Base-by-base conservation (phyloP, 129 eudicot genomes). In the Solidago caesia region DNA sequence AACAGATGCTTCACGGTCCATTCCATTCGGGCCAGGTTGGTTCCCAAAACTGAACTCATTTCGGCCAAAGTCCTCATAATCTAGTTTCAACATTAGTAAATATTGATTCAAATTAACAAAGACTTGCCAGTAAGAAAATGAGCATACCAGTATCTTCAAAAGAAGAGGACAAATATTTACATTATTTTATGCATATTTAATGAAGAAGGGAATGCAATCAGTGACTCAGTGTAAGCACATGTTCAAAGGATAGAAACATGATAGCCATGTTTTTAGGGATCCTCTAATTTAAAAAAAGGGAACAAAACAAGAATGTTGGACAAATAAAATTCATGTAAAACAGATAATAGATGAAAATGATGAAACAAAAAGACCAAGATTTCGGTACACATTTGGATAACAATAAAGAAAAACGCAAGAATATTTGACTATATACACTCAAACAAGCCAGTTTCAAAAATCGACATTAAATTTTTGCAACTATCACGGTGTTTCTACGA, bases 1-100 rank as follows among this genome's bases (percentile, higher is more conserved):
- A 61, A 86, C 86, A 0, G 96, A 87, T 10, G 87, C 96, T 61
- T 82, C 93, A 2, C 82, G 84, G 53, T 86, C 91, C 46, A 74
- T 78, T 8, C 89, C 96, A 63, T 87, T 87, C 0, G 83, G 82
- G 56, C 83, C 90, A 8, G 76, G 82, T 71, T 77, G 85, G 68
- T 85, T 85, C 25, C 91, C 96, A n/a, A 90, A 87, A 62, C 91
- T 87, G 63, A 85, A 90, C 72, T 84, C 93, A 3, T 90, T 87
- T 26, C 91, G 85, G 3, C 94, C 86, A 53, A 66, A 88, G 26
- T 82, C 93, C 44, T 88, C 93, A 77, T 90, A 90, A 66, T 90
- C 96, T 90, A 42, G 74, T 13, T 47, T 33, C 56, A 57, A 84
- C 13, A 66, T 67, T 44, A 72, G 8, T 43, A 14, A 53, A 8